Evolutionary conservation across 176 grass and related monocot genomes (phyloP).

Genomic region (Carex myosuroides): DNA sequence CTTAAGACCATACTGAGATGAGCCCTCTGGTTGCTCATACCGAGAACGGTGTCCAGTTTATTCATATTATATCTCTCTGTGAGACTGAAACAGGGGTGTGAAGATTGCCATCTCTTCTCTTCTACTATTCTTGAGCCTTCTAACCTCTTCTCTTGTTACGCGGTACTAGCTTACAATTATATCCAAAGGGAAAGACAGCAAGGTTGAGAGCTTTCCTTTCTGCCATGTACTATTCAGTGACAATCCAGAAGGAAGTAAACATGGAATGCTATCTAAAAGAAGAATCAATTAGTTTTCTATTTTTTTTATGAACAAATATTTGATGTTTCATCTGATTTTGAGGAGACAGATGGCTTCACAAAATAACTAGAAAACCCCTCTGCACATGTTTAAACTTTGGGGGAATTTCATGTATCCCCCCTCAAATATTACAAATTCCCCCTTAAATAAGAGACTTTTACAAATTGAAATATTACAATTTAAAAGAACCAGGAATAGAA

Average conservation of each 20-base stretch:
- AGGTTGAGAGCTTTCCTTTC: constrained; percentile 16
- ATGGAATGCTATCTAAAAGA: too few species aligned
- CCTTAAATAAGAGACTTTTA: too few species aligned
- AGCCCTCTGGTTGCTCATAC: background rate
- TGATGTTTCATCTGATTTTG: constrained; percentile 32
- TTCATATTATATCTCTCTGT: background rate
- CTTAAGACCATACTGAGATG: background rate
- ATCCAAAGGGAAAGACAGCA: constrained; percentile 6
- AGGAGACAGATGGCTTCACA: constrained; percentile 23
- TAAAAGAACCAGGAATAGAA: too few species aligned
- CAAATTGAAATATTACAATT: too few species aligned
- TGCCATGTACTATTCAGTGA: too few species aligned
- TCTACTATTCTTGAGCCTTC: constrained; percentile 22
- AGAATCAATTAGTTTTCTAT: too few species aligned
- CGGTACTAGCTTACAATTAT: constrained; percentile 12
- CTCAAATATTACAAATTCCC: too few species aligned
- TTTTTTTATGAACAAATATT: too few species aligned
- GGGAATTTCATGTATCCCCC: too few species aligned
- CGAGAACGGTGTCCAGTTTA: background rate
- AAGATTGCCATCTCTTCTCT: constrained; percentile 19
- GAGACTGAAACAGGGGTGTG: constrained; percentile 1
- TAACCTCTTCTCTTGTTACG: constrained; percentile 19
- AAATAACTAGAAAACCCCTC: too few species aligned
- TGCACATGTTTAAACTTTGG: too few species aligned
- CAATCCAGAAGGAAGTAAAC: too few species aligned